phyloP scores from a whole-genome alignment of 306 rosid genomes.

The Crataegus laevigata region DNA sequence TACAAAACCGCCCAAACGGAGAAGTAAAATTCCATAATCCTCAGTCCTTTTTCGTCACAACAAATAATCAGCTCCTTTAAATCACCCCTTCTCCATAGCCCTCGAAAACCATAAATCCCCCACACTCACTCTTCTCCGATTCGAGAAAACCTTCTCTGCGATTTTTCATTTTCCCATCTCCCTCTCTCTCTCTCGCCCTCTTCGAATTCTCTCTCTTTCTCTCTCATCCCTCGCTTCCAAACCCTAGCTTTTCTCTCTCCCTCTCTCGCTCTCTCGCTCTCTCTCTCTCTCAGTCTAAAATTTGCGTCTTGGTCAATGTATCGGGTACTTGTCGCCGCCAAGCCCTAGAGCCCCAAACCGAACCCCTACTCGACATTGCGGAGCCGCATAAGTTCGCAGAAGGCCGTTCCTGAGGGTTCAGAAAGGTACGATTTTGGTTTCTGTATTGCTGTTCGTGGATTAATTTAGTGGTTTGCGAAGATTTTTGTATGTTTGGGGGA shows the following conservation, averaged over 20 bases:
- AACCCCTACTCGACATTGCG: background rate
- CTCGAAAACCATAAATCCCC: constrained; percentile 7
- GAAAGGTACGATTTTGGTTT: background rate
- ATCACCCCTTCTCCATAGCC: background rate
- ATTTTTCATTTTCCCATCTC: background rate
- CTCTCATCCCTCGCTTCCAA: background rate
- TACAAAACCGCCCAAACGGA: accelerated
- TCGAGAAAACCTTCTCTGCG: background rate
- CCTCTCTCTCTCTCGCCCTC: background rate
- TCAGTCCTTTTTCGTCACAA: background rate
- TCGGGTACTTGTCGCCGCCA: background rate
- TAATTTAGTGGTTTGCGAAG: background rate
- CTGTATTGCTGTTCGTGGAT: background rate
- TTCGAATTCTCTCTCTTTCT: background rate
- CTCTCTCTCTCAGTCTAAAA: background rate
- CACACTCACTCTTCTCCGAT: background rate
- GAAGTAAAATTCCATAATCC: background rate
- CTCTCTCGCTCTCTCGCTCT: background rate
- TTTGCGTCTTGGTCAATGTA: background rate
- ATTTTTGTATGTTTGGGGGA: background rate
- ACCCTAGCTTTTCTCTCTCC: background rate
- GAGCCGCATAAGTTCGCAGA: background rate
- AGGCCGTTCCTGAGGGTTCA: background rate
- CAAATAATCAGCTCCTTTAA: background rate
- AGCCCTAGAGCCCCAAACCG: background rate